Conservation (phyloP, 2,329 filamentous ascomycete species). For the Talaromyces sp. region DNA sequence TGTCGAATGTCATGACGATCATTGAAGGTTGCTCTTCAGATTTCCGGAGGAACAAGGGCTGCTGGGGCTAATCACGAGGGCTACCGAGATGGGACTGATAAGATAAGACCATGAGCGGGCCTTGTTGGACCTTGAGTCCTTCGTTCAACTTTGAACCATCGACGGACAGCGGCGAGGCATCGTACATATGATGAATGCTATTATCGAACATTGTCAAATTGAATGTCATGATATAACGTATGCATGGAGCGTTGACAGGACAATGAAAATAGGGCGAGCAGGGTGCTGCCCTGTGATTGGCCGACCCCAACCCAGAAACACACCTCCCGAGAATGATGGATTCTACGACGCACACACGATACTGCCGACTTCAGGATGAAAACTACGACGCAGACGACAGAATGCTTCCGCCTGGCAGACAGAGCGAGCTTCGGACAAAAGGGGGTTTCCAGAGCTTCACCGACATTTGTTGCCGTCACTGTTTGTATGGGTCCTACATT, state of each 20-base stretch:
- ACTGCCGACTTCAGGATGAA: constrained; percentile 13
- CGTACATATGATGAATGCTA: not conserved
- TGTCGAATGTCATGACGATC: not conserved
- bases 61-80: not conserved
- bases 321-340: constrained; percentile 10
- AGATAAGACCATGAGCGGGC: not conserved
- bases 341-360: constrained; percentile 12
- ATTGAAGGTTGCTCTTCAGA: not conserved
- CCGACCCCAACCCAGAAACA: not conserved
- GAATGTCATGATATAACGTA: not conserved
- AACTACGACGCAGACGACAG: constrained; percentile 6
- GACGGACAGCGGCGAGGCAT: not conserved
- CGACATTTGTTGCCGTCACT: not conserved
- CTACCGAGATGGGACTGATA: not conserved
- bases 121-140: not conserved
- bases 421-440: constrained; percentile 3
- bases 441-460: not conserved
- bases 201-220: not conserved
- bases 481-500: not conserved
- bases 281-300: not conserved
- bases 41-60: not conserved
- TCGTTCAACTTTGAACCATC: not conserved
- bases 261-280: not conserved
- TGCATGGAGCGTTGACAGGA: not conserved
- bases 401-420: not conserved